phyloP scores from a whole-genome alignment of 2,329 filamentous ascomycete genomes.

The Penicillium sp. region DNA sequence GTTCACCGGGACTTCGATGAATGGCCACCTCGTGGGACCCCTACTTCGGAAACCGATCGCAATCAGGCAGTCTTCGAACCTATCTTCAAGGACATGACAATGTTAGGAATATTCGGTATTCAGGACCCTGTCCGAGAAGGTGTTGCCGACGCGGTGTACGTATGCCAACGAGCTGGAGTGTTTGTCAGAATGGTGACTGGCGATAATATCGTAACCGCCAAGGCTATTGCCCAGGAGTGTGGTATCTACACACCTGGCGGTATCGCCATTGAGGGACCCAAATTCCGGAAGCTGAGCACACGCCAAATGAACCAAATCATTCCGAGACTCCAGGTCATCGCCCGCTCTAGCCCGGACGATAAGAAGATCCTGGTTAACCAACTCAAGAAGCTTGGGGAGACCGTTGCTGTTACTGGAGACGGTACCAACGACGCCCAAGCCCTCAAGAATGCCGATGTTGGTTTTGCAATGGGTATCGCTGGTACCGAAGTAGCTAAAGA shows the following conservation, averaged over 20 bases:
- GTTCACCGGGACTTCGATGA: slow-evolving; percentile 78
- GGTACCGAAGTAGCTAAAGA: slow-evolving; percentile 83
- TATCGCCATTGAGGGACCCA: slow-evolving; percentile 73
- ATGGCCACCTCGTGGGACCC: slow-evolving; percentile 72
- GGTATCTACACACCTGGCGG: slow-evolving; percentile 68
- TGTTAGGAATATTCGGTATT: slow-evolving; percentile 71
- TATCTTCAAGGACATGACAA: slow-evolving; percentile 65
- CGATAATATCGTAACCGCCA: slow-evolving; percentile 75
- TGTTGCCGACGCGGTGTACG: slow-evolving; percentile 68
- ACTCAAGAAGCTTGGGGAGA: slow-evolving; percentile 70
- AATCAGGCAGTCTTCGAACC: slow-evolving; percentile 64
- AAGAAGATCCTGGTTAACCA: slow-evolving; percentile 70
- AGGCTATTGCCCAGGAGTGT: slow-evolving; percentile 75
- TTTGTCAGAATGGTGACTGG: slow-evolving; percentile 83
- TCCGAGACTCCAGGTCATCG: slow-evolving; percentile 67
- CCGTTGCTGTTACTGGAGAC: slow-evolving; percentile 78
- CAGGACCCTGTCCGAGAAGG: slow-evolving; percentile 75
- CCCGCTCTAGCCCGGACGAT: slow-evolving; percentile 71
- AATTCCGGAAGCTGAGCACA: slow-evolving; percentile 69
- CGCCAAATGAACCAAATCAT: slow-evolving; percentile 65
- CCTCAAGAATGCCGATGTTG: slow-evolving; percentile 75
- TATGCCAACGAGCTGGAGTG: slow-evolving; percentile 73
- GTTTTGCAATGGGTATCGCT: slow-evolving; percentile 81
- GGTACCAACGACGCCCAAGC: slow-evolving; percentile 82
- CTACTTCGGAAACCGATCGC: slow-evolving; percentile 55